Conservation (phyloP, 352 stramenopile species). For the Phytophthora brassicae region DNA sequence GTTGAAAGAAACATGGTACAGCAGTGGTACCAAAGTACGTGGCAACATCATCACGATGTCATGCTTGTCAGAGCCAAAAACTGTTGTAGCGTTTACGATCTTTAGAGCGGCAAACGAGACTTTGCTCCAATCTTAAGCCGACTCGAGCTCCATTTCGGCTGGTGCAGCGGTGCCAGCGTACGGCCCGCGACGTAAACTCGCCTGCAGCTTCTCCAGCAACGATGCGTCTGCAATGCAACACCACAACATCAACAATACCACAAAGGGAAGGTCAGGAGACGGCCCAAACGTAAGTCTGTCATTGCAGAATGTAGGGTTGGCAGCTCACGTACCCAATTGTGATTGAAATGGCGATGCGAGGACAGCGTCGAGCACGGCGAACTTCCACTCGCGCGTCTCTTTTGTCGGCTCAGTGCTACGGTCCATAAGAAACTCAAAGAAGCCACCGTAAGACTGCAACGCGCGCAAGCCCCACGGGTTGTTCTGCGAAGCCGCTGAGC, state of each 20-base stretch:
- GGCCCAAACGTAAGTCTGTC: conserved; percentile 2
- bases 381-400: conserved; percentile 87
- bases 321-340: conserved; percentile 48
- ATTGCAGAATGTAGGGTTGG: conserved; percentile 10
- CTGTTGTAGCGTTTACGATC: background rate
- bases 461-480: conserved; percentile 70
- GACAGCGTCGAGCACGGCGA: conserved; percentile 79
- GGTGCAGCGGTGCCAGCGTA: conserved; percentile 52
- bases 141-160: conserved; percentile 66
- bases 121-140: conserved; percentile 30
- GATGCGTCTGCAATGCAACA: conserved; percentile 47
- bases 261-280: conserved; percentile 24
- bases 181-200: conserved; percentile 58
- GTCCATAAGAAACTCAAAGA: conserved; percentile 86
- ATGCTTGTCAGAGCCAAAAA: conserved; percentile 2
- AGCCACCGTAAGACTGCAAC: conserved; percentile 74
- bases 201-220: conserved; percentile 58
- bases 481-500: conserved; percentile 81
- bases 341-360: conserved; percentile 65
- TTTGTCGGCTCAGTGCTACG: conserved; percentile 82
- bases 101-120: background rate
- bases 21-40: conserved; percentile 4
- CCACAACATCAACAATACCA: conserved; percentile 27
- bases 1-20: background rate
- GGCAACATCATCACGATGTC: too few species aligned